Evolutionary conservation across 192 early-diverging fungal genomes (phyloP).

Genomic region (Rhizoclosmatium globosum): DNA sequence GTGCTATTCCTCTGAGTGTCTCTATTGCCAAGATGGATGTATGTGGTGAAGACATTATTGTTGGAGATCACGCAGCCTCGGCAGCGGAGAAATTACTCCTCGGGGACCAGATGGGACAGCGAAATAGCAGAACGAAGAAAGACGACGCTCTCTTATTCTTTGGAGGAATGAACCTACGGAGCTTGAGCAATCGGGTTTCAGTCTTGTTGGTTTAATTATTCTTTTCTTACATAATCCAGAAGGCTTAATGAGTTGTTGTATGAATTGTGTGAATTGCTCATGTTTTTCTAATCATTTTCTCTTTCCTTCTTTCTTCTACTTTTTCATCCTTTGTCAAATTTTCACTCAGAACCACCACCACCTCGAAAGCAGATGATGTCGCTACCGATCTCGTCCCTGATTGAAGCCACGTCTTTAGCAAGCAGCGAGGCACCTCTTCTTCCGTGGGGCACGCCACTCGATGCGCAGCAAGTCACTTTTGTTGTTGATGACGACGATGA

Average conservation of each 20-base stretch:
- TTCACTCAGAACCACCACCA: not conserved
- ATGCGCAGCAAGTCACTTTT: not conserved
- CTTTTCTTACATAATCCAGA: not conserved
- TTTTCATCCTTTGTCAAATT: too few species aligned
- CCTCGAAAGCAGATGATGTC: not conserved
- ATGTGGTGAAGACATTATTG: not conserved
- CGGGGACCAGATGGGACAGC: not conserved
- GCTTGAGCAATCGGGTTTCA: not conserved
- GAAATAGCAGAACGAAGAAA: not conserved
- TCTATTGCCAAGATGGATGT: conserved; percentile 9
- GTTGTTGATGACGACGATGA: conserved; percentile 21
- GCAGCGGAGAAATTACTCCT: not conserved
- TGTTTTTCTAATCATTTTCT: not conserved
- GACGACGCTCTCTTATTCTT: not conserved
- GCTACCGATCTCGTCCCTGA: not conserved
- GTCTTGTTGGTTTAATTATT: not conserved
- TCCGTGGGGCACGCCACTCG: not conserved
- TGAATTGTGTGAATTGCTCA: too few species aligned
- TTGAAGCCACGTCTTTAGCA: not conserved
- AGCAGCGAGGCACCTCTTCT: not conserved
- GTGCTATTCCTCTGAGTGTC: not conserved
- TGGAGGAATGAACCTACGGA: conserved; percentile 13
- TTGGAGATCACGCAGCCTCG: not conserved
- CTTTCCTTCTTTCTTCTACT: too few species aligned
- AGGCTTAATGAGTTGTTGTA: too few species aligned